A percentile compares a stretch with the other conserved stretches of the same genome.
Evolutionary conservation across 2,329 filamentous ascomycete genomes (phyloP).

Genomic region (Grosmannia penicillata): DNA sequence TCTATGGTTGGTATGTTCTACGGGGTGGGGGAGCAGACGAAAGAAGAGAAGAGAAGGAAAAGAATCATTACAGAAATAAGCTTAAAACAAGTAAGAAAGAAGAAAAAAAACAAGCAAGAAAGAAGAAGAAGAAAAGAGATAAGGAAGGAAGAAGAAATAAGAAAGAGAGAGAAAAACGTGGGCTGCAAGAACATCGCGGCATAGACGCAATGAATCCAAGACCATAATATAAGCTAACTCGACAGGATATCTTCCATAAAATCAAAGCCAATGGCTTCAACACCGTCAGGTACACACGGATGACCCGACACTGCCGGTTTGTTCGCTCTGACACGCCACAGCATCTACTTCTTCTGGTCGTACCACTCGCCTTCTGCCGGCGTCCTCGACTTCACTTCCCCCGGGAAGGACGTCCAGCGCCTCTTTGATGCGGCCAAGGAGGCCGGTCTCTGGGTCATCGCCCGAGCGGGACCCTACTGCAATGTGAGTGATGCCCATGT

Average conservation of each 20-base stretch:
- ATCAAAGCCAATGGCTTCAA: slow-evolving; percentile 71
- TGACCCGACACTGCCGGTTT: neutral
- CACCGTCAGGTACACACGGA: slow-evolving; percentile 34
- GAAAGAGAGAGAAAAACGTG: no score
- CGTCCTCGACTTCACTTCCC: slow-evolving; percentile 46
- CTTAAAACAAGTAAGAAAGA: no score
- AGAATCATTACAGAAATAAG: no score
- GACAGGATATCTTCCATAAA: slow-evolving; percentile 48
- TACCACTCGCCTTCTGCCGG: slow-evolving; percentile 53
- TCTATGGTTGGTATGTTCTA: slow-evolving; percentile 24
- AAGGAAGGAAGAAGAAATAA: no score
- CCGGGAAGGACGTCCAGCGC: slow-evolving; percentile 43
- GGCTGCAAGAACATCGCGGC: no score
- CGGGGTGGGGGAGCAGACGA: no score
- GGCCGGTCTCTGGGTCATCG: slow-evolving; percentile 64
- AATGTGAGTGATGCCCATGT: slow-evolving; percentile 16
- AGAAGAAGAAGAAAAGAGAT: neutral
- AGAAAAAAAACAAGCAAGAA: neutral
- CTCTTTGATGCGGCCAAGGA: slow-evolving; percentile 63
- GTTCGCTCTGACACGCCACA: slow-evolving; percentile 5
- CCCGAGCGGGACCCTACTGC: slow-evolving; percentile 33
- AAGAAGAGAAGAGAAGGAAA: no score
- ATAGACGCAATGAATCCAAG: no score
- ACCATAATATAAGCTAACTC: slow-evolving; percentile 8
- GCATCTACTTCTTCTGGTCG: slow-evolving; percentile 35